phyloP scores from a whole-genome alignment of 208 protist genomes.

The Acanthamoeba healyi region DNA sequence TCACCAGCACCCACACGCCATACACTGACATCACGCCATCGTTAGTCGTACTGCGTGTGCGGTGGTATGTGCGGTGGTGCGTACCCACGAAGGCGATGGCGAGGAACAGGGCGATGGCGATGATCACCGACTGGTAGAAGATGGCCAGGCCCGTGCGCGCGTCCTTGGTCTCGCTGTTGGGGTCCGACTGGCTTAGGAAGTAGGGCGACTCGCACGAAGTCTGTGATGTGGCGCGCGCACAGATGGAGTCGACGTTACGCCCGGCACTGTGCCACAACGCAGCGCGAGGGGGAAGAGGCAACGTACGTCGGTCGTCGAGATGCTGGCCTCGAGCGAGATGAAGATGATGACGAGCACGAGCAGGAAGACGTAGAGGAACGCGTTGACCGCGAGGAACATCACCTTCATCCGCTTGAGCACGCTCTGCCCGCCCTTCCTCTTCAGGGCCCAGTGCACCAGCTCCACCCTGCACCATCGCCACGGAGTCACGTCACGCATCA shows the following conservation, averaged over 20 bases:
- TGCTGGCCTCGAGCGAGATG: constrained; percentile 9
- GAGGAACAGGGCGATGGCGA: not conserved
- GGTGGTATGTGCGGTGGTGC: not conserved
- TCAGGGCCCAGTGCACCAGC: constrained; percentile 53
- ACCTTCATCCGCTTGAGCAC: constrained; percentile 29
- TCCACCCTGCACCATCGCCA: not conserved
- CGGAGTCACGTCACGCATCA: not conserved
- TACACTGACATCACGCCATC: not conserved
- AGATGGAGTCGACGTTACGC: no score
- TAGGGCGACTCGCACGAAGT: constrained; percentile 17
- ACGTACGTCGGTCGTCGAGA: not conserved
- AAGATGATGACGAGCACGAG: constrained; percentile 27
- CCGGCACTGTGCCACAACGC: not conserved
- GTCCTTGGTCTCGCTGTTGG: constrained; percentile 40
- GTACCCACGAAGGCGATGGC: constrained; percentile 13
- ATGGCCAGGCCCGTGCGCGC: constrained; percentile 37
- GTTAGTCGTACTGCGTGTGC: not conserved
- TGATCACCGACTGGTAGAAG: constrained; percentile 55
- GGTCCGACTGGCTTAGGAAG: not conserved
- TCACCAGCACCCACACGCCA: constrained; percentile 9
- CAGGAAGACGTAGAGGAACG: constrained; percentile 30
- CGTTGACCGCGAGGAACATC: not conserved
- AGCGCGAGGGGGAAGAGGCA: not conserved
- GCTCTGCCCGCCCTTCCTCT: not conserved
- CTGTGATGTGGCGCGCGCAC: no score